Evolutionary conservation across 345 rosid species (phyloP), one percentile per base, ranked within the genome.

Genomic region (Salix exigua): DNA sequence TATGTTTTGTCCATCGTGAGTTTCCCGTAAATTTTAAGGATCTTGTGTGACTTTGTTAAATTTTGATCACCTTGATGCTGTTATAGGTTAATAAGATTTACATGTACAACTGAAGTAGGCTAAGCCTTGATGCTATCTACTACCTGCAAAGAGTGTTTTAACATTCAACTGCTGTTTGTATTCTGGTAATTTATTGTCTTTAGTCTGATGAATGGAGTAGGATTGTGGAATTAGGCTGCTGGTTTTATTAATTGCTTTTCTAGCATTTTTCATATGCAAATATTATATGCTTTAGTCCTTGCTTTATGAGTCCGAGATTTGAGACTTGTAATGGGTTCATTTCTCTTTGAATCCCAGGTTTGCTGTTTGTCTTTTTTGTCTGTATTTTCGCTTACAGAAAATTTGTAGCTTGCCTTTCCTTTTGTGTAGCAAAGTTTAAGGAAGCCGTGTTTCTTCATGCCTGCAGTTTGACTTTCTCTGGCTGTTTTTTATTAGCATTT

Each of bases 401-500:
- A 33, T 50, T 31, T 19, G 7, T 72, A 51, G 7, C 18, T n/a
- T 58, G 26, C 28, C 48, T 33, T 72, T 37, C 9, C n/a, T 19
- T 33, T 23, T 21, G 16, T 12, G 3, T 58, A 21, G 17, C 2
- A 5, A 35, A 66, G 8, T 66, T 67, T 67, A 67, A 67, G 17
- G 25, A 21, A 6, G 14, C 30, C 28, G 6, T 17, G 16, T 51
- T 48, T 50, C 58, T 35, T 35, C 44, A 31, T 50, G 21, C 1
- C 8, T 13, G 1, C 35, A 23, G 48, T 4, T 63, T 46, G 48
- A 55, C 33, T 26, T 26, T 51, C 60, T 78, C 44, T 66, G 51
- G 28, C 51, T 30, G 30, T 7, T 31, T 80, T 4, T 10, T 70
- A 28, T 77, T 80, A 70, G 38, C 16, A 35, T 66, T 51, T 73